A percentile compares a stretch with the other conserved stretches of the same genome.
Evolutionary conservation across 1,139 yeast genomes (phyloP).

Genomic region (Protomyces macrosporus): DNA sequence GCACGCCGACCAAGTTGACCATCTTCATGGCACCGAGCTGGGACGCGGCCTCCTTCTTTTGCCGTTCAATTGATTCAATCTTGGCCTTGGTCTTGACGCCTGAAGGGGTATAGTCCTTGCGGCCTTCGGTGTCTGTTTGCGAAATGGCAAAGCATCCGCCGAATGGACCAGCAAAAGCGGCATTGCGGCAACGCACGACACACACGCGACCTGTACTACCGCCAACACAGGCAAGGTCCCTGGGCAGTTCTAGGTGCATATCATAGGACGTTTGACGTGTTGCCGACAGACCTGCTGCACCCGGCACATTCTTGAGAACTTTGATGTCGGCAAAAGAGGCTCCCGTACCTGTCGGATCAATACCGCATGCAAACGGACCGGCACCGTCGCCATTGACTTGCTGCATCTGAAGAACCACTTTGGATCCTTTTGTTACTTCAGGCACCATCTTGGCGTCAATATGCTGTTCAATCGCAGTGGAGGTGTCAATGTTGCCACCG

Average conservation of each 20-base stretch:
- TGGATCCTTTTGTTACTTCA: constrained; percentile 14
- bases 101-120: constrained; percentile 9
- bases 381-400: constrained; percentile 25
- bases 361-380: constrained; percentile 14
- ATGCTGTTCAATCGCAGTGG: constrained; percentile 23
- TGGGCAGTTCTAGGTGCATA: constrained; percentile 11
- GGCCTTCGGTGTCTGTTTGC: constrained; percentile 10
- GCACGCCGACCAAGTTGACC: constrained; percentile 9
- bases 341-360: constrained; percentile 16
- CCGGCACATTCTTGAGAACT: constrained; percentile 20
- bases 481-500: constrained; percentile 23
- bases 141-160: constrained; percentile 19
- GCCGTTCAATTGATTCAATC: constrained; percentile 16
- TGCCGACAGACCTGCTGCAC: constrained; percentile 23
- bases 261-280: constrained; percentile 21
- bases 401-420: constrained; percentile 16
- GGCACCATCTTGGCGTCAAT: constrained; percentile 22
- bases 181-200: constrained; percentile 18
- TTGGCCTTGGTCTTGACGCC: constrained; percentile 17
- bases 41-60: constrained; percentile 17
- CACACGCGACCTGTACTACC: constrained; percentile 19
- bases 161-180: constrained; percentile 23
- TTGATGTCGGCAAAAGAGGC: constrained; percentile 1
- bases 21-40: constrained; percentile 20
- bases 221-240: constrained; percentile 11